phyloP scores from a whole-genome alignment of 2,329 filamentous ascomycete species.

The Colletotrichum neosansevieriae region DNA sequence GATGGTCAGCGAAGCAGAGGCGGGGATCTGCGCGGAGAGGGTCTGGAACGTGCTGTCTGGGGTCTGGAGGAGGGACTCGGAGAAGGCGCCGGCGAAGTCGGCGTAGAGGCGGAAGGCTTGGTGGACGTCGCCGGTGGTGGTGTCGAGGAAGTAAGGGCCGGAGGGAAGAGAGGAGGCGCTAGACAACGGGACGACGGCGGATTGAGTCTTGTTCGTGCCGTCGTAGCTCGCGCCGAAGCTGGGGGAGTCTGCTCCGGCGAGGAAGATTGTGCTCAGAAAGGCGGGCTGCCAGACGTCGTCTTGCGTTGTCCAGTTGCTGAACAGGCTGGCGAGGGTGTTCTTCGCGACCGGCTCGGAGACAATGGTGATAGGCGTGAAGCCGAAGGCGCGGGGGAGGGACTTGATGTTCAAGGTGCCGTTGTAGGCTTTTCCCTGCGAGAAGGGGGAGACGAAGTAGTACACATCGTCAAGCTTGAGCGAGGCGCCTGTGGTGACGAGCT shows the following conservation, averaged over 20 bases:
- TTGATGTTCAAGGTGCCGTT: conserved; percentile 35
- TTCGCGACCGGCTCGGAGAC: conserved; percentile 44
- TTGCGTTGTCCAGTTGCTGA: conserved; percentile 47
- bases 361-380: conserved; percentile 52
- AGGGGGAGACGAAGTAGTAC: conserved; percentile 52
- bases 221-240: conserved; percentile 7
- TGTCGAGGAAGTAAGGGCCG: conserved; percentile 53
- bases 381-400: conserved; percentile 45
- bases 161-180: conserved; percentile 44
- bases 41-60: conserved; percentile 49
- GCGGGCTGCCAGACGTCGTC: conserved; percentile 47
- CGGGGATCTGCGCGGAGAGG: conserved; percentile 49
- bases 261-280: conserved; percentile 44
- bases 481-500: conserved; percentile 48
- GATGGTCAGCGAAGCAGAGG: conserved; percentile 48
- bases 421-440: conserved; percentile 45
- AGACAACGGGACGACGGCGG: conserved; percentile 42
- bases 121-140: conserved; percentile 47
- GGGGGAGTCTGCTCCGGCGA: conserved; percentile 35
- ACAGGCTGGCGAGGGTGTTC: conserved; percentile 43
- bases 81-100: conserved; percentile 50
- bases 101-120: conserved; percentile 52
- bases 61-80: conserved; percentile 47
- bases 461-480: conserved; percentile 48
- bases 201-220: conserved; percentile 34